Base-by-base conservation (phyloP, 352 stramenopile genomes). In the Globisporangium ultimum region DNA sequence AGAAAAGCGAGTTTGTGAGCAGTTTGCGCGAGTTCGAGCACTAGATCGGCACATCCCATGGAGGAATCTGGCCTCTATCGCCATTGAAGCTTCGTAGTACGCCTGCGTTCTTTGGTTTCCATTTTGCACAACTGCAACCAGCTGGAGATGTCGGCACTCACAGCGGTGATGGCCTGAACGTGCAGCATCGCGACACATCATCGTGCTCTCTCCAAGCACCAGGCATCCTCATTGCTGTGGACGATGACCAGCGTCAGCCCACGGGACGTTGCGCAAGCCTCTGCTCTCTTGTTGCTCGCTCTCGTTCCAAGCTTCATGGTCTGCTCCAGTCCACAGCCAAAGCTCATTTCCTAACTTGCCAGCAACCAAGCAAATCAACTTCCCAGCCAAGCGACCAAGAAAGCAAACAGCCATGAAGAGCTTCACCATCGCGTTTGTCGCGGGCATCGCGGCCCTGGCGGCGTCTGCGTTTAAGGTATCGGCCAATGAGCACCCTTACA, bases 281-380 rank as follows among this genome's bases (percentile, higher is more conserved):
- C 38, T 32, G 24, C 24, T 32, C 11, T 43, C 38, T 17, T 43
- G 11, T 8, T 17, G 11, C 12, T 43, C 38, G 38, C 38, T 43
- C 38, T 43, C 3, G 14, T 17, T 3, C 10, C 38, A 8, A 43
- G 11, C 8, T 43, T 17, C 11, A 43, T 43, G 46, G 9, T 51
- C 22, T 21, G 46, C 46, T 24, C 3, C 2, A 32, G 18, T 51
- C 46, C 46, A 17, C 3, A 51, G 9, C 18, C 18, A 22, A 13
- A 13, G 18, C 46, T 51, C 46, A 51, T 51, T 51, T 51, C 22
- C 46, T 24, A 51, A 51, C 22, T 21, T 32, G 11, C 46, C 46
- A 51, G 22, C 46, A 51, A 51, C 10, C 10, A 51, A 43, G 38
- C 38, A 17, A 43, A 13, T 43, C 38, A 43, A 43, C 38, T 8